A percentile compares a stretch with the other conserved stretches of the same genome.
These are phyloP conservation scores for Didymella segeticola DNA, from an alignment of 2,329 filamentous ascomycete species.

Conservation along the genomic window DNA sequence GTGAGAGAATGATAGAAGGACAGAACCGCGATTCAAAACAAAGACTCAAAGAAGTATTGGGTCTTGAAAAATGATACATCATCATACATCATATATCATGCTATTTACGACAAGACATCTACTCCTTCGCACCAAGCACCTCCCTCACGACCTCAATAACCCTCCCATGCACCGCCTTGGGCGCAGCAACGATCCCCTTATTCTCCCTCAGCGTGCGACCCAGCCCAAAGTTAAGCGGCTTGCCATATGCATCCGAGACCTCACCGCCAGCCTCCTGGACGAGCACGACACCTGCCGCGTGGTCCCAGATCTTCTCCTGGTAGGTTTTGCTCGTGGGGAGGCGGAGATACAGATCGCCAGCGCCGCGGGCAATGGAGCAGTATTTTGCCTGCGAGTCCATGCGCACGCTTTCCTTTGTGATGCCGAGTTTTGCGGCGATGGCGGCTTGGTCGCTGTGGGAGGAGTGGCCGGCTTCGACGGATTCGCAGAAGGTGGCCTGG, in stretches of 20 bases:
- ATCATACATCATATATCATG: too few species aligned
- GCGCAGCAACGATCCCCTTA: constrained; percentile 92
- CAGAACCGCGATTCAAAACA: too few species aligned
- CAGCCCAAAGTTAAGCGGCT: constrained; percentile 82
- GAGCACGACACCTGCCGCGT: constrained; percentile 92
- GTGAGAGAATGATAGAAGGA: too few species aligned
- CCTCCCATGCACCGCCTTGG: constrained; percentile 73
- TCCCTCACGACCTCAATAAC: constrained; percentile 84
- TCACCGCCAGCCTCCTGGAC: constrained; percentile 91
- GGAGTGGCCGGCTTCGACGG: constrained; percentile 91
- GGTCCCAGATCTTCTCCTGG: constrained; percentile 99
- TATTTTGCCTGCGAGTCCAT: constrained; percentile 99
- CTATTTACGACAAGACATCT: too few species aligned
- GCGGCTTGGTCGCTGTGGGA: constrained; percentile 85
- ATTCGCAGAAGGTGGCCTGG: constrained; percentile 92
- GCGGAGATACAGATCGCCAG: constrained; percentile 92
- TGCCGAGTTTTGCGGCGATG: constrained; percentile 84
- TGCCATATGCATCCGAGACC: constrained; percentile 88
- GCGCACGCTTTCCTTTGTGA: constrained; percentile 85
- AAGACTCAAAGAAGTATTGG: too few species aligned
- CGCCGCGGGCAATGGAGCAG: constrained; percentile 89
- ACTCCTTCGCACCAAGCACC: constrained; percentile 63
- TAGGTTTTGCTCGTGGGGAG: constrained; percentile 86
- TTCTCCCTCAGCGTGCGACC: constrained; percentile 88
- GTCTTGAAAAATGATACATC: too few species aligned